Conservation (phyloP, 352 stramenopile genomes). For the Phytopythium boreale region DNA sequence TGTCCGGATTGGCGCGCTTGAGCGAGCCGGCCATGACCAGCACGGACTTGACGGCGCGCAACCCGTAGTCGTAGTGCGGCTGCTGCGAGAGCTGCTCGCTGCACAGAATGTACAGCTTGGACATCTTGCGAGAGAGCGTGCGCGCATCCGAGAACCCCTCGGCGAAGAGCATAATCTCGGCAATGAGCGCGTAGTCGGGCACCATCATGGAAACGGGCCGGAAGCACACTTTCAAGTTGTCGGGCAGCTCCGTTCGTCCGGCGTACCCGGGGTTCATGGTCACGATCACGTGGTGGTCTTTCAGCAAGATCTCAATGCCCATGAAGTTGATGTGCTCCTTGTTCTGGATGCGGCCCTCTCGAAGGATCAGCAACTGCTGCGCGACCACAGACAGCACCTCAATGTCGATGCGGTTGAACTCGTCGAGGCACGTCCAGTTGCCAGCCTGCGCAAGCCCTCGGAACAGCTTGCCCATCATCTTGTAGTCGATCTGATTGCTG, state of each 20-base stretch:
- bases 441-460: conserved; percentile 89
- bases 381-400: conserved; percentile 94
- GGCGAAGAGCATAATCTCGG: conserved; percentile 96
- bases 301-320: conserved; percentile 93
- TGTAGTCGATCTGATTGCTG: conserved; percentile 95
- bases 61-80: conserved; percentile 94
- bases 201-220: conserved; percentile 97
- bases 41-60: conserved; percentile 92
- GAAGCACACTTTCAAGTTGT: conserved; percentile 97
- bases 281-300: conserved; percentile 97
- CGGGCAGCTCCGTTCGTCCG: conserved; percentile 93
- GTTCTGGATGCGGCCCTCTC: conserved; percentile 73
- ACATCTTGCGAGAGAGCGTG: conserved; percentile 95
- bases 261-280: conserved; percentile 98
- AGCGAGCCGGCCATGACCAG: conserved; percentile 91
- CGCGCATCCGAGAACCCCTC: conserved; percentile 94
- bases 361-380: conserved; percentile 83
- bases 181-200: conserved; percentile 93
- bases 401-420: conserved; percentile 95
- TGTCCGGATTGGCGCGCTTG: conserved; percentile 71
- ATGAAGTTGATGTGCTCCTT: conserved; percentile 95
- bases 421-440: conserved; percentile 90
- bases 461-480: conserved; percentile 97
- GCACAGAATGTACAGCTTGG: conserved; percentile 93
- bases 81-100: conserved; percentile 93